Conservation (phyloP, 2,329 filamentous ascomycete genomes). For the Botrytis elliptica region DNA sequence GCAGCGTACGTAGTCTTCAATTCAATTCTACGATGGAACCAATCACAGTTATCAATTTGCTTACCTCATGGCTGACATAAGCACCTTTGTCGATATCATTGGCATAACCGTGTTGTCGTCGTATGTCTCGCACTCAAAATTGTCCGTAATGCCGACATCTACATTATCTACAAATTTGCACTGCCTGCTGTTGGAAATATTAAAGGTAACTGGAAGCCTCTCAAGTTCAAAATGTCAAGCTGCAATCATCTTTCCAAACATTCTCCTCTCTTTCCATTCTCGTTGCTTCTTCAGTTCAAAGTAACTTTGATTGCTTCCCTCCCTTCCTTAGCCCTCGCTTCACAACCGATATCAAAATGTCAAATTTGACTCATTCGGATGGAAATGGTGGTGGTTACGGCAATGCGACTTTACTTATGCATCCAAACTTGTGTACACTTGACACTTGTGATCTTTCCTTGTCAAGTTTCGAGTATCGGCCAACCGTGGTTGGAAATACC, state of each 20-base stretch:
- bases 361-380: constrained; percentile 29
- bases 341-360: not conserved
- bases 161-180: not conserved
- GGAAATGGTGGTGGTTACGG: constrained; percentile 26
- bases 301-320: no score
- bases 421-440: constrained; percentile 34
- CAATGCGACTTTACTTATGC: constrained; percentile 32
- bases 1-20: not conserved
- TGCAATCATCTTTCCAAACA: not conserved
- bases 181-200: constrained; percentile 5
- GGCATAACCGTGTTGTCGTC: constrained; percentile 1
- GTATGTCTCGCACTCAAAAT: not conserved
- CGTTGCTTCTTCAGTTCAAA: not conserved
- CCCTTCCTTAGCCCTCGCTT: not conserved
- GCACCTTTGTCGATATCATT: not conserved
- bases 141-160: not conserved
- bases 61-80: not conserved
- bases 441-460: constrained; percentile 49
- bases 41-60: not conserved
- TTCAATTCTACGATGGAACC: not conserved
- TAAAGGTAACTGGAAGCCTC: not conserved
- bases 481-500: constrained; percentile 55
- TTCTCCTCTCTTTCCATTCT: not conserved
- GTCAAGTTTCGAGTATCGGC: constrained; percentile 56
- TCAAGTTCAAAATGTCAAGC: not conserved